phyloP scores from a whole-genome alignment of 2,329 filamentous ascomycete genomes.

The Raffaelea ambrosiae region DNA sequence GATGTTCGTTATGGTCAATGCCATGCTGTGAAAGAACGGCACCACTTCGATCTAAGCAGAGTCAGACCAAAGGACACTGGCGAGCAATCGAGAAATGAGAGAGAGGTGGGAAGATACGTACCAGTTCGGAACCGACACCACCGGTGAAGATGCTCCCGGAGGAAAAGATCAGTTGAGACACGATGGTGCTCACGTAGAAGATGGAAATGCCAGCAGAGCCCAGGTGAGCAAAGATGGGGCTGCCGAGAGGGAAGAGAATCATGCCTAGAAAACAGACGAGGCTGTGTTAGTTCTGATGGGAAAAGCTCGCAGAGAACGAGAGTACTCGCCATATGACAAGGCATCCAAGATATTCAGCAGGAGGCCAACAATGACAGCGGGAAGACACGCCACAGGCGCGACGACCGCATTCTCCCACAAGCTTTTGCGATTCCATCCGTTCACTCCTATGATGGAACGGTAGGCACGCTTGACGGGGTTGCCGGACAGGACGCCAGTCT shows the following conservation, averaged over 20 bases:
- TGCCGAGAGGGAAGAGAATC: slow-evolving; percentile 89
- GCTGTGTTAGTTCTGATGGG: background rate
- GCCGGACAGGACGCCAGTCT: background rate
- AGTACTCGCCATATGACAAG: slow-evolving; percentile 77
- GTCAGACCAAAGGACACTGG: background rate
- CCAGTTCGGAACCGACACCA: slow-evolving; percentile 88
- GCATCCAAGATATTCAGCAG: slow-evolving; percentile 91
- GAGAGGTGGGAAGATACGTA: slow-evolving; percentile 25
- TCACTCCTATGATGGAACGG: slow-evolving; percentile 46
- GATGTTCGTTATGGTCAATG: slow-evolving; percentile 69
- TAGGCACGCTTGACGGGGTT: slow-evolving; percentile 14
- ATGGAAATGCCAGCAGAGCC: slow-evolving; percentile 95
- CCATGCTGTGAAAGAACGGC: slow-evolving; percentile 98
- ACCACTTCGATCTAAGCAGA: slow-evolving; percentile 76
- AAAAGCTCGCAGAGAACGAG: slow-evolving; percentile 3
- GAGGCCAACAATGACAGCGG: slow-evolving; percentile 79
- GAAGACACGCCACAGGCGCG: slow-evolving; percentile 62
- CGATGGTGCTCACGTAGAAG: slow-evolving; percentile 96
- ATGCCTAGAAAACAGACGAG: slow-evolving; percentile 58
- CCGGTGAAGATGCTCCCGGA: slow-evolving; percentile 81
- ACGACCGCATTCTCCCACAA: slow-evolving; percentile 58
- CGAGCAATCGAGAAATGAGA: background rate
- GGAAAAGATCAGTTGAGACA: slow-evolving; percentile 87
- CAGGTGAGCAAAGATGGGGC: slow-evolving; percentile 73
- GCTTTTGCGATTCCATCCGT: slow-evolving; percentile 60